Base-by-base conservation (phyloP, 2,329 filamentous ascomycete species). In the Basipetospora sp. region DNA sequence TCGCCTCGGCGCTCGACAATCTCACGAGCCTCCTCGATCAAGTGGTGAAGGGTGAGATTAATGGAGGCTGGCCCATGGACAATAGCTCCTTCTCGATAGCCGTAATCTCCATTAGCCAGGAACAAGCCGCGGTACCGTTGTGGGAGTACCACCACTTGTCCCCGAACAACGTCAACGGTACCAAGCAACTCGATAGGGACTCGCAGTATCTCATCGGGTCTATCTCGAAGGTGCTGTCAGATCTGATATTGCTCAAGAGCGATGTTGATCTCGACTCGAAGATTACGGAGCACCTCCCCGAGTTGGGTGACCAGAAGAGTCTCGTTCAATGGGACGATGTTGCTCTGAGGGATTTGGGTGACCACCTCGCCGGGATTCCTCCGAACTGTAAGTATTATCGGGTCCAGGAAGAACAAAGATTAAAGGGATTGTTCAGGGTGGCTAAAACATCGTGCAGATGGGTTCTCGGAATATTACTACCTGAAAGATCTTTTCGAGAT, bases 61-160 rank as follows among this genome's bases (percentile, higher is more conserved):
- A 47, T 3, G 52, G 52, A 2, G 58, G 58, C 0, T 63, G 56
- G 52, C 43, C 52, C 1, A 46, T 53, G 0, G 42, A 49, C 0
- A 59, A 62, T 20, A 50, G 53, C 0, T 62, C 59, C 0, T 60
- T 64, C 42, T 62, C 60, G 0, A 32, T 61, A 0, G 54, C 51
- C 2, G 37, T 61, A 2, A 43, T 61, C 5, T 56, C 54, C 9
- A 43, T 49, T 4, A 46, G 53, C 14, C 53, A 57, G 19, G 22
- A 42, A 0, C 40, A 51, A 4, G 38, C 48, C 6, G 40, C 43
- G 4, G 40, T 48, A 2, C 53, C 55, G 2, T 18, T 63, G 5
- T 65, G 59, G 59, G 56, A 63, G 38, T 60, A 59, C 34, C 60
- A 63, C 31, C 58, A 63, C 34, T 50, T 58, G 2, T 52, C 53